Conservation (phyloP, 1,284 basidiomycete genomes). For the Entoloma clypeatum region DNA sequence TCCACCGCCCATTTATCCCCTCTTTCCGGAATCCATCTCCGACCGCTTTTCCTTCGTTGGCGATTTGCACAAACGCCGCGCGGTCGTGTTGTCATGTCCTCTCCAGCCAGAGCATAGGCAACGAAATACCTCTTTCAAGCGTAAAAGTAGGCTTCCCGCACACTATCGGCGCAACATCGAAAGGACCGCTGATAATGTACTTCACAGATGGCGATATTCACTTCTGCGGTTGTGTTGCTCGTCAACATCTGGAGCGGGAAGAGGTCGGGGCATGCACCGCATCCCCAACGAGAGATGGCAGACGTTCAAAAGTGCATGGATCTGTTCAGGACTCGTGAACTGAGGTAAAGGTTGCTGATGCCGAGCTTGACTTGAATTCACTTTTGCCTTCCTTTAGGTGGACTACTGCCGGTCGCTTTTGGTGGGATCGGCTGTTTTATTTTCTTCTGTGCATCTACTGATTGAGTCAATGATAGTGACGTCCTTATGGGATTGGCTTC, state of each 20-base stretch:
- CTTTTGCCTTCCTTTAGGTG: slow-evolving; percentile 26
- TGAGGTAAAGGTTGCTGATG: slow-evolving; percentile 25
- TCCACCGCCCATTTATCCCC: slow-evolving; percentile 70
- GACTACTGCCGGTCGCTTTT: slow-evolving; percentile 36
- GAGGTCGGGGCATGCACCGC: slow-evolving; percentile 40
- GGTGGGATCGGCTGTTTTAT: background rate
- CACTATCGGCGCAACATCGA: slow-evolving; percentile 10
- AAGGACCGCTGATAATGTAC: background rate
- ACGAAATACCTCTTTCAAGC: slow-evolving; percentile 29
- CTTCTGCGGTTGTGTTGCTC: slow-evolving; percentile 52
- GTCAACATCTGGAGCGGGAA: slow-evolving; percentile 59
- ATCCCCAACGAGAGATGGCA: slow-evolving; percentile 45
- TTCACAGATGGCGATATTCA: slow-evolving; percentile 40
- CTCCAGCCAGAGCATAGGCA: slow-evolving; percentile 36
- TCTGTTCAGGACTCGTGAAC: slow-evolving; percentile 45
- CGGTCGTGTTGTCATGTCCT: slow-evolving; percentile 59
- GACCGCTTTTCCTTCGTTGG: slow-evolving; percentile 53
- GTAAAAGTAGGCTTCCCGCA: slow-evolving; percentile 28
- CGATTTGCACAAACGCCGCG: slow-evolving; percentile 68
- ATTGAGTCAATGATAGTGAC: slow-evolving; percentile 24
- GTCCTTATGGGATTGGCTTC: slow-evolving; percentile 33
- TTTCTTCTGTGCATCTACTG: background rate
- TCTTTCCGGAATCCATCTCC: slow-evolving; percentile 44
- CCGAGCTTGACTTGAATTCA: background rate
- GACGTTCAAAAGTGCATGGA: slow-evolving; percentile 55